Conservation (phyloP, 257 asterid genomes). For the Capsicum rhomboideum region DNA sequence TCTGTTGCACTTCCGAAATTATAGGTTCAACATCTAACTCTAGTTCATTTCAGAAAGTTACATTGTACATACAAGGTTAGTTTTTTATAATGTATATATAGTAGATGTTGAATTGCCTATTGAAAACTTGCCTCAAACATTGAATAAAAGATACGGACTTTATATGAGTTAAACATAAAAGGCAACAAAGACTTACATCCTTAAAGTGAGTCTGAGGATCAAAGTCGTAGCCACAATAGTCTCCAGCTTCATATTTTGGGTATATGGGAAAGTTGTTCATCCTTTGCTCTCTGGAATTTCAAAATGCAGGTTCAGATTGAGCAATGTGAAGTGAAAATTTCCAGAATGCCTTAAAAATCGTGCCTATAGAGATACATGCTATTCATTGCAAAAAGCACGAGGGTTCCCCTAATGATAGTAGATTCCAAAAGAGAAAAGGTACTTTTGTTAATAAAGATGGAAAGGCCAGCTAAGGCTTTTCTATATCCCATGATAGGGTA, state of each 20-base stretch:
- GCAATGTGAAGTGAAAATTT: background rate
- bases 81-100: background rate
- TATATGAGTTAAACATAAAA: background rate
- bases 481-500: background rate
- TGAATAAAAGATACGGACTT: background rate
- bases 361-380: background rate
- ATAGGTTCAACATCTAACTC: background rate
- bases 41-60: background rate
- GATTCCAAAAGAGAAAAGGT: background rate
- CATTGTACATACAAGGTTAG: background rate
- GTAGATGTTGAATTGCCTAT: background rate
- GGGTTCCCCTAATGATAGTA: background rate
- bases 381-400: background rate
- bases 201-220: conserved; percentile 57
- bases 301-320: background rate
- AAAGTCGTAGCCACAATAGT: conserved; percentile 29
- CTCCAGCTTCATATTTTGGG: conserved; percentile 21
- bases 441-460: background rate
- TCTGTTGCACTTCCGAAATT: background rate
- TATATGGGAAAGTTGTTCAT: conserved; percentile 34
- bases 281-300: conserved; percentile 9
- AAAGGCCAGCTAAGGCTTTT: background rate
- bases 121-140: background rate
- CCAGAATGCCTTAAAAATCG: background rate
- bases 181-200: conserved; percentile 27